phyloP scores from a whole-genome alignment of 805 yeast species.

The Starmerella khaoyaiensis region DNA sequence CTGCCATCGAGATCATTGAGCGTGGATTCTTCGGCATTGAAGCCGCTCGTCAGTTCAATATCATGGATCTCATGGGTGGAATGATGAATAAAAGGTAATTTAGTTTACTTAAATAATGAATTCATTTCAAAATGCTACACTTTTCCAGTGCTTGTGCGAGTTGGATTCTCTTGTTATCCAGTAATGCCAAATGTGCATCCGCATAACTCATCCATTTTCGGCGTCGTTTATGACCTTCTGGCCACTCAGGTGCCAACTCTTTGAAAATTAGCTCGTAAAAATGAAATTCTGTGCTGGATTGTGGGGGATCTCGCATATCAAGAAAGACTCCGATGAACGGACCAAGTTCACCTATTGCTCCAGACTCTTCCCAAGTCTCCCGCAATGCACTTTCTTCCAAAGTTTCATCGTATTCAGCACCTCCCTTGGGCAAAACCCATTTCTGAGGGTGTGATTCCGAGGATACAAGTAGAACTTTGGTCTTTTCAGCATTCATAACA shows the following conservation, averaged over 20 bases:
- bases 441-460: slow-evolving; percentile 53
- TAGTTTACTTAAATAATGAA: neutral
- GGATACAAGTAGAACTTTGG: slow-evolving; percentile 62
- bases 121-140: slow-evolving; percentile 8
- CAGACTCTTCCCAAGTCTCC: slow-evolving; percentile 98
- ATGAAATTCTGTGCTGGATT: slow-evolving; percentile 62
- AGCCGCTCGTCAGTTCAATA: slow-evolving; percentile 41
- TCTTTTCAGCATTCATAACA: slow-evolving; percentile 44
- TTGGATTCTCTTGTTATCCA: slow-evolving; percentile 25
- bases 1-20: slow-evolving; percentile 45
- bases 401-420: slow-evolving; percentile 73
- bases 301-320: slow-evolving; percentile 43
- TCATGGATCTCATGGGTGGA: slow-evolving; percentile 65
- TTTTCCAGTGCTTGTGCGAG: slow-evolving; percentile 25
- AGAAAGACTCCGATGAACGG: slow-evolving; percentile 49
- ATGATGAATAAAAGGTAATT: slow-evolving; percentile 27
- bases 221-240: slow-evolving; percentile 51
- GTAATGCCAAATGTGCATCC: slow-evolving; percentile 26
- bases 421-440: slow-evolving; percentile 95
- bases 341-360: slow-evolving; percentile 56
- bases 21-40: slow-evolving; percentile 46
- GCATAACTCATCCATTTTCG: slow-evolving; percentile 53
- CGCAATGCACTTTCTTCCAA: slow-evolving; percentile 48
- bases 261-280: slow-evolving; percentile 64
- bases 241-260: slow-evolving; percentile 52